Evolutionary conservation across 768 basidiomycete species (phyloP).

Genomic region (Tephrocybe sp.): DNA sequence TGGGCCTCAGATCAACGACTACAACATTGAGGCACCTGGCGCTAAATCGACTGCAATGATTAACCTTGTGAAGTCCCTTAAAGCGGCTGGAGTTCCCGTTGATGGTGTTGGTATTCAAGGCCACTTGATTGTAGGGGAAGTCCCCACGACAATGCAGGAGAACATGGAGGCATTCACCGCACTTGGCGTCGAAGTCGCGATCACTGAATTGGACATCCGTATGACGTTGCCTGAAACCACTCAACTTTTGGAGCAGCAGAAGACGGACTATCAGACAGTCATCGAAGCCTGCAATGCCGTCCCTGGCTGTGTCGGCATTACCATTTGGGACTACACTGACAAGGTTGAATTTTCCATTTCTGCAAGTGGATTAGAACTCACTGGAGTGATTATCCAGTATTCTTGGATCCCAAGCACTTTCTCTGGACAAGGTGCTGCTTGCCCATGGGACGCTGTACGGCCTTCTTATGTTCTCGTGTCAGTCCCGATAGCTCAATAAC

Average conservation of each 20-base stretch:
- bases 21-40: conserved; percentile 40
- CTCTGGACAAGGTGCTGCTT: conserved; percentile 34
- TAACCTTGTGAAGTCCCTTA: conserved; percentile 47
- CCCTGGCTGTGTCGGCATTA: conserved; percentile 39
- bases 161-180: conserved; percentile 52
- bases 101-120: conserved; percentile 62
- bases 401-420: conserved; percentile 38
- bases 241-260: conserved; percentile 49
- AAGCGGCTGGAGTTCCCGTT: conserved; percentile 46
- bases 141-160: conserved; percentile 44
- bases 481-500: not conserved
- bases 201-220: conserved; percentile 68
- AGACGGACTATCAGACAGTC: conserved; percentile 54
- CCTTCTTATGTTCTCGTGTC: not conserved
- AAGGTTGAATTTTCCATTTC: conserved; percentile 4
- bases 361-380: not conserved
- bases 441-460: conserved; percentile 35
- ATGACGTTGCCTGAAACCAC: conserved; percentile 52
- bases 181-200: conserved; percentile 64
- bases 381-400: conserved; percentile 24
- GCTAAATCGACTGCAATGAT: conserved; percentile 56
- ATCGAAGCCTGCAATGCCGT: conserved; percentile 51
- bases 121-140: conserved; percentile 57
- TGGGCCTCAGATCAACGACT: conserved; percentile 33
- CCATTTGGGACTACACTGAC: conserved; percentile 42